Base-by-base conservation (phyloP, 148 eudicot species). In the Amaranthus cruentus region DNA sequence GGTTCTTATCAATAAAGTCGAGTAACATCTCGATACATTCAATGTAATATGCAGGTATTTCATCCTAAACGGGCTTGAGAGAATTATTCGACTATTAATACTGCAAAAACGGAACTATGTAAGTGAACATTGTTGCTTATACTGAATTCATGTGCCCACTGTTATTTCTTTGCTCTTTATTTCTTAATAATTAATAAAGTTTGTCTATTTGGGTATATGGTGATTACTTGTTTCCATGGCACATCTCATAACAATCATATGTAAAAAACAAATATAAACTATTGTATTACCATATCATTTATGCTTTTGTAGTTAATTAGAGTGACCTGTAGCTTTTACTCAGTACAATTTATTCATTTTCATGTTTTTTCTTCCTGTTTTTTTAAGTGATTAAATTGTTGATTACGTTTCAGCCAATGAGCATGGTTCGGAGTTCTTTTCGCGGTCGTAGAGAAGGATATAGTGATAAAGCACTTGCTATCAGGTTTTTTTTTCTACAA, bases 71-170 rank as follows among this genome's bases (percentile, higher is more conserved):
- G 98, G 98, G 74, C 86, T 90, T 59, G 98, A 95, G 87, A 95
- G 93, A 88, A 86, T 95, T 70, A 71, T 90, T 75, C 86, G 98
- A 47, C 84, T 90, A 78, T 47, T 90, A 57, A 89, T 95, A 68
- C 72, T 91, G 87, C 92, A 85, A 46, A 95, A 95, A 87, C 75
- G 98, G 18, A 95, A 95, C 84, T 87, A 91, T 87, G 98, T 95
- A 71, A 87, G 98, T 85, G 77, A 79, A 44, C 54, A 57, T 62
- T 66, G 59, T 68, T 14, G 62, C 21, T 66, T 70, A 15, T 57
- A 55, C 70, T 70, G 43, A 28, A 48, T 53, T 66, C 42, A 67
- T 62, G 49, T 46, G 10, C 49, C 14, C 9, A 51, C 9, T 58
- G 12, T 55, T 38, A 60, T 9, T 9, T 51, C 8, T 44, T 51